Evolutionary conservation across 257 asterid species (phyloP), one percentile per base, ranked within the genome.

Genomic region (Lavandula angustifolia): DNA sequence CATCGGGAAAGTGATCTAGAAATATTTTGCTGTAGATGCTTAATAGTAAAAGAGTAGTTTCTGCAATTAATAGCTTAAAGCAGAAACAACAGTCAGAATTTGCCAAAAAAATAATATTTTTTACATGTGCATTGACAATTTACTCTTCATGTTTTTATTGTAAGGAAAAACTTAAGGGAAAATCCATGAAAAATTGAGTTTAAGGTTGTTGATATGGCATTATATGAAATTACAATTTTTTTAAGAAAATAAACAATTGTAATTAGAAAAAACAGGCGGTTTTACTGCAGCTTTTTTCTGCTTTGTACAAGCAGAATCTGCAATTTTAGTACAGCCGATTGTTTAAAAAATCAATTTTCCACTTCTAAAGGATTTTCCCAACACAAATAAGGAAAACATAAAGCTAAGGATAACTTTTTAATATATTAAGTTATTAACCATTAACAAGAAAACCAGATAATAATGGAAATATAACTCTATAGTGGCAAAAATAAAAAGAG

Each of bases 361-460:
- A 49, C 17, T 8, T 38, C 18, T 4, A 4, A 10, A 17, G 27
- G 49, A 4, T 57, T 50, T 9, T 17, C 16, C 17, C 9, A 38
- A 17, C 63, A 38, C 48, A 2, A 4, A 10, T 51, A 31, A 61
- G 37, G 70, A 50, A 40, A 47, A 18, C 55, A 64, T 16, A 65
- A 49, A 17, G 29, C 35, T 64, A 22, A 54, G 12, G 55, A 41
- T 27, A 50, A 31, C 10, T 41, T 38, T 48, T 37, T n/a, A n/a
- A n/a, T n/a, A n/a, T n/a, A n/a, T 55, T 33, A 58, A 63, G 11
- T 50, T 22, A 50, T 50, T 37, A 46, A 66, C 7, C 29, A 60
- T 5, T 29, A 50, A 65, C 46, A 18, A 44, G 32, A 17, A 29
- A 34, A 14, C 11, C 1, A 61, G 57, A 4, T 41, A 53, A 48